Evolutionary conservation across 352 stramenopile genomes (phyloP), one percentile per base, ranked within the genome.

Genomic region (Pythium utonaiense): DNA sequence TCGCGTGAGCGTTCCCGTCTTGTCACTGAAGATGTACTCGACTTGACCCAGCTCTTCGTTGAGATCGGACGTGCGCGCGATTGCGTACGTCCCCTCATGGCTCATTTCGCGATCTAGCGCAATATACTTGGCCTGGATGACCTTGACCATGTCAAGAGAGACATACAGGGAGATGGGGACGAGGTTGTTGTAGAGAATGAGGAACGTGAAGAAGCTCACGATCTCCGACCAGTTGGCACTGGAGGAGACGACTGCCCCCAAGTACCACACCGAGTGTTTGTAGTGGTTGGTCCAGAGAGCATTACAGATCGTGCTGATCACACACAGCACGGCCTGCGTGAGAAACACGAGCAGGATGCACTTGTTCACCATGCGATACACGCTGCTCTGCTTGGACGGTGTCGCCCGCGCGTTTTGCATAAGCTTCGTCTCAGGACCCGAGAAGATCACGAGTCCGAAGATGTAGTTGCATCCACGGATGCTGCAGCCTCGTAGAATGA

Each of bases 1-100:
- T 55, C 93, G 88, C n/a, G 97, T 99, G 31, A 99, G 79, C 30
- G 97, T 99, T 9, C 97, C 97, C 9, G 97, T 99, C 72, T 99
- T 99, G 74, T 99, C 97, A 25, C 84, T 98, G 79, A 99, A 99
- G 14, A 99, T 95, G 63, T 99, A 98, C 62, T 98, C 80, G 25
- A 99, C 86, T 71, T 98, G 88, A 2, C 96, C 97, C 3, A 98
- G 69, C 52, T 98, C 89, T 69, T 96, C 92, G 49, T 96, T 96
- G 49, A 98, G 67, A 53, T 96, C 88, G 0, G 89, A 96, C 7
- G 86, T 96, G 12, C 93, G 75, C 13, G 83, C 91, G 30, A 92
- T 82, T 28, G 89, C 84, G 28, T 70, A 83, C 19, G 80, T 96
- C 48, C 89, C 88, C 31, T 90, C 77, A 66, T 98, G 76, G 53